Evolutionary conservation across 1,284 basidiomycete species (phyloP), one percentile per base, ranked within the genome.

Genomic region (Moniliophthora roreri): DNA sequence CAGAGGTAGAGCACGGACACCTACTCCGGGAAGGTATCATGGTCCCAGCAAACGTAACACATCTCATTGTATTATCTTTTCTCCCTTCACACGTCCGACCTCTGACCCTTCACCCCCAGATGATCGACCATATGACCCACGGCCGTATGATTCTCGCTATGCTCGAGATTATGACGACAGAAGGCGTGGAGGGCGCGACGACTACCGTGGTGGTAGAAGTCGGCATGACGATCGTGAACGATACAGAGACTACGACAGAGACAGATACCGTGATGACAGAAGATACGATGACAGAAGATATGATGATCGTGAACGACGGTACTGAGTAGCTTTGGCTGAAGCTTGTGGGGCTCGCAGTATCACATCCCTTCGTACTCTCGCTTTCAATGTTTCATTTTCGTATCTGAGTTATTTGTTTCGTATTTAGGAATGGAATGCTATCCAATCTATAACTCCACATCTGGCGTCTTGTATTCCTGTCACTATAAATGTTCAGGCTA

Each of bases 1-100:
- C 58, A 90, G 95, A 66, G 94, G 89, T 54, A 89, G 95, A 62
- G 94, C 95, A 18, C 83, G 95, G 58, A 98, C 95, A 5, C 95
- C 95, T 3, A 98, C 95, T 10, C 95, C 95, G 13, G 95, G 95
- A 45, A 78, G 89, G 54, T 98, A 98, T 81, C 93, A 91, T 61
- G 93, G 94, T 0, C 93, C 93, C 37, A 90, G 93, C 51, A 94
- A 95, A 73, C 81, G 87, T 44, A 40, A 28, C 24, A 28, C 75
- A 78, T 52, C 86, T 88, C 54, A 68, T 82, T 84, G 73, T 63
- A 42, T 32, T n/a, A 32, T 64, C 52, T 50, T 18, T 50, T 51
- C 37, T 54, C 41, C 49, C 28, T 42, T 46, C 24, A 50, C 51
- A 48, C 16, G 52, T 11, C 13, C 46, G 36, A 46, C 20, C 7